Base-by-base conservation (phyloP, 2,329 filamentous ascomycete species). In the Colletotrichum nymphaeae region DNA sequence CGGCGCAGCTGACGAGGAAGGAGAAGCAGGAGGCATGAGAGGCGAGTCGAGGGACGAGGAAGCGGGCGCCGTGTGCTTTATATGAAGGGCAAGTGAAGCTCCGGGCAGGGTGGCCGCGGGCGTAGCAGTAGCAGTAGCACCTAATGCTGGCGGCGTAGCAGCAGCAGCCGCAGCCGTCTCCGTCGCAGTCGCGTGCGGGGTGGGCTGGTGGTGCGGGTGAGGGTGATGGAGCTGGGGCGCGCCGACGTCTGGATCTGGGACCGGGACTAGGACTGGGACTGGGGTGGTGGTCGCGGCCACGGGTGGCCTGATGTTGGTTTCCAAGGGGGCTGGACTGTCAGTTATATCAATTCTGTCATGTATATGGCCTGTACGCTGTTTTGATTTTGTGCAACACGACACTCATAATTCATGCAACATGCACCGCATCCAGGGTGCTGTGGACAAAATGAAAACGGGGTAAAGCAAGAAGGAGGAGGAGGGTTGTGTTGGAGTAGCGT, bases 101-200 rank as follows among this genome's bases (percentile, higher is more conserved):
- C 26, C 55, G 53, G 67, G 70, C 35, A 69, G 42, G 60, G 32
- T 28, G 63, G 57, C 60, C 52, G 66, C 46, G 56, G 60, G 19
- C 28, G 52, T 37, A 59, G 53, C 52, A 42, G 66, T 52, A 56
- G 59, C 22, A 26, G 42, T 35, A 59, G 60, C 63, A 67, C 72
- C 28, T 32, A 66, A 49, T 70, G 72, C 63, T 67, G 69, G 73
- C 74, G 69, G 73, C 74, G 75, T 73, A 78, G 69, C 58, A 55
- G 55, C 46, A 65, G 67, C 30, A 64, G 69, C 67, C 26, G 65
- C 16, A 67, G 68, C 56, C 49, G 49, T 58, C 60, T 55, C 32
- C 49, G 59, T 71, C 28, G 30, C 28, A 16, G 37, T 59, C 57
- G 68, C 67, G 63, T 74, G 72, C 68, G 72, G 72, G 68, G 72